phyloP scores from a whole-genome alignment of 2,329 filamentous ascomycete species.

The Colletotrichum orchidophilum region DNA sequence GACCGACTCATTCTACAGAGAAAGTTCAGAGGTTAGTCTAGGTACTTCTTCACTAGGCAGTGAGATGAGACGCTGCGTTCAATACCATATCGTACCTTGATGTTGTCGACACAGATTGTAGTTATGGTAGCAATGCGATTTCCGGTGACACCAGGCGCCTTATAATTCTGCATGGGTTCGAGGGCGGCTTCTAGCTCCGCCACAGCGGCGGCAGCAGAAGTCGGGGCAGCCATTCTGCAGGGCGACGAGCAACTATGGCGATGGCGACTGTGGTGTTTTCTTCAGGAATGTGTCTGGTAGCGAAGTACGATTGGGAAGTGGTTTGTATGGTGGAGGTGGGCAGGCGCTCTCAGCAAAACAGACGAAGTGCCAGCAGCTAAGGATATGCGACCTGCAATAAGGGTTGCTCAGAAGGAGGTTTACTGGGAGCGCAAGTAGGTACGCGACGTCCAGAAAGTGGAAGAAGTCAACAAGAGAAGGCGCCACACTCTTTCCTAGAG shows the following conservation, averaged over 20 bases:
- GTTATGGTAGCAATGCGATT: slow-evolving; percentile 92
- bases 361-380: neutral
- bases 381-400: neutral
- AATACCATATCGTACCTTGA: slow-evolving; percentile 78
- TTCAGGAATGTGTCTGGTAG: neutral
- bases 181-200: slow-evolving; percentile 90
- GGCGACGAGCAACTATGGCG: slow-evolving; percentile 5
- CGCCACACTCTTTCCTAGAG: neutral
- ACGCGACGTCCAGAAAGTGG: slow-evolving; percentile 19
- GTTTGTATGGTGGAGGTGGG: neutral
- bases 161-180: slow-evolving; percentile 90
- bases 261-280: slow-evolving; percentile 6
- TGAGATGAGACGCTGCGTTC: slow-evolving; percentile 5
- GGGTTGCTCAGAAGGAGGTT: slow-evolving; percentile 17
- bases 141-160: slow-evolving; percentile 92
- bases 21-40: slow-evolving; percentile 38
- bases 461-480: slow-evolving; percentile 15
- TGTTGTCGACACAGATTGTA: slow-evolving; percentile 84
- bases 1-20: slow-evolving; percentile 84
- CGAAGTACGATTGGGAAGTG: slow-evolving; percentile 19
- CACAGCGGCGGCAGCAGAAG: slow-evolving; percentile 63
- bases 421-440: slow-evolving; percentile 23
- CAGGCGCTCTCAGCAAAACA: slow-evolving; percentile 1
- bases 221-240: slow-evolving; percentile 70
- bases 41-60: slow-evolving; percentile 19